phyloP scores from a whole-genome alignment of 2,329 filamentous ascomycete species.

The Aspergillus udagawae region DNA sequence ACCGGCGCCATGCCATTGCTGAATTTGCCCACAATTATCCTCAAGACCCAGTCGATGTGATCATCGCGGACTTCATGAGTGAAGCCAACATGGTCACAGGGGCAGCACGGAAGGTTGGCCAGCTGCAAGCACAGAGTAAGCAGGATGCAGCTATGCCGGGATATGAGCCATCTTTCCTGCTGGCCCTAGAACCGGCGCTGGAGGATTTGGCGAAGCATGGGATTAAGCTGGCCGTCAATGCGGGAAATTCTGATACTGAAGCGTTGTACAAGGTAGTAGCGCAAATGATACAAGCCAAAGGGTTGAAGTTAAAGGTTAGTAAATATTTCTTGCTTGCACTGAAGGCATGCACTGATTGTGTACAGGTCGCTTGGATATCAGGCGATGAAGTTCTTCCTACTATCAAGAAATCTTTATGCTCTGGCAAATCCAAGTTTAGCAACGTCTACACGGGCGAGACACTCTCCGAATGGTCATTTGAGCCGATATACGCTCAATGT shows the following conservation, averaged over 20 bases:
- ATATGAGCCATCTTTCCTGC: slow-evolving; percentile 52
- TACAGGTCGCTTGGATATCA: slow-evolving; percentile 46
- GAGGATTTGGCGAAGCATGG: slow-evolving; percentile 37
- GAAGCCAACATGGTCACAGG: slow-evolving; percentile 50
- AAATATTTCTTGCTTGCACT: neutral
- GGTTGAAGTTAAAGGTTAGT: slow-evolving; percentile 37
- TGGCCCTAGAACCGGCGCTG: slow-evolving; percentile 42
- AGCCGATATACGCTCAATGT: slow-evolving; percentile 26
- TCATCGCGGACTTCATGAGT: slow-evolving; percentile 47
- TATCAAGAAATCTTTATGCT: slow-evolving; percentile 26
- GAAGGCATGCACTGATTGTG: neutral
- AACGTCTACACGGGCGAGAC: slow-evolving; percentile 38
- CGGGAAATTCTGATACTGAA: slow-evolving; percentile 41
- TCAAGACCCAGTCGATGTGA: slow-evolving; percentile 45
- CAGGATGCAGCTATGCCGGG: slow-evolving; percentile 29
- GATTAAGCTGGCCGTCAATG: slow-evolving; percentile 45
- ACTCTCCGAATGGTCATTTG: slow-evolving; percentile 35
- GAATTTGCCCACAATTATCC: slow-evolving; percentile 40
- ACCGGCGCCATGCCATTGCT: slow-evolving; percentile 44
- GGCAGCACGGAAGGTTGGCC: slow-evolving; percentile 35
- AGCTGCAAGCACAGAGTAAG: slow-evolving; percentile 18
- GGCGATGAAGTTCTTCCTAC: slow-evolving; percentile 44
- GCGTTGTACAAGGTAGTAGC: slow-evolving; percentile 37
- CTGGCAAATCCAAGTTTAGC: slow-evolving; percentile 34
- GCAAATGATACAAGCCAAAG: slow-evolving; percentile 34